A percentile compares a stretch with the other conserved stretches of the same genome.
These are phyloP conservation scores for Geoglossum cookeanum DNA, from an alignment of 2,329 filamentous ascomycete genomes.

Conservation along the genomic window DNA sequence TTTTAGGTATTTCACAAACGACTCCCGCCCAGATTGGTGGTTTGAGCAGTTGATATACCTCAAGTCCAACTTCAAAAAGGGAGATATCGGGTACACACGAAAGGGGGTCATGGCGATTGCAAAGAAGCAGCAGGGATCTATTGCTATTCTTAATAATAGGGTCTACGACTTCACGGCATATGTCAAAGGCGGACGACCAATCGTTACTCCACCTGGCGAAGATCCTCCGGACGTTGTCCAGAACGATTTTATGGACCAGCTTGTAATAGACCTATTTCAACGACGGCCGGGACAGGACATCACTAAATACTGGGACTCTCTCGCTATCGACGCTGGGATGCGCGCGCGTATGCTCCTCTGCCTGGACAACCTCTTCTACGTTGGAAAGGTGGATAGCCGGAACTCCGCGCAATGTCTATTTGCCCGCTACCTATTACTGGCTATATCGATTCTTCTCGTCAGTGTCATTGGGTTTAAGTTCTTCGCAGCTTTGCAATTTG, in stretches of 20 bases:
- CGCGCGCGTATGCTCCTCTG: slow-evolving; percentile 59
- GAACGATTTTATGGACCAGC: slow-evolving; percentile 61
- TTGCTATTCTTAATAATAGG: slow-evolving; percentile 59
- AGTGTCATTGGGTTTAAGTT: slow-evolving; percentile 89
- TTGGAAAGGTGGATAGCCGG: slow-evolving; percentile 80
- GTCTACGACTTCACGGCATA: slow-evolving; percentile 89
- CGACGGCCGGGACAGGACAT: slow-evolving; percentile 59
- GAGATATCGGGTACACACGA: slow-evolving; percentile 65
- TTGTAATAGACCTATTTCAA: slow-evolving; percentile 60
- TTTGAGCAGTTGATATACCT: slow-evolving; percentile 68
- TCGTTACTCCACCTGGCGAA: slow-evolving; percentile 37
- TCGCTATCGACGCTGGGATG: slow-evolving; percentile 37
- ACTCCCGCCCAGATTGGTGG: slow-evolving; percentile 81
- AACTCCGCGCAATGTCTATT: slow-evolving; percentile 74
- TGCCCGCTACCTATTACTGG: slow-evolving; percentile 72
- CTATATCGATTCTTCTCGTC: slow-evolving; percentile 62
- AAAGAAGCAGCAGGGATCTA: slow-evolving; percentile 34
- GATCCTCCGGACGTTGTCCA: slow-evolving; percentile 30
- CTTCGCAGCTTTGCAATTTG: slow-evolving; percentile 86
- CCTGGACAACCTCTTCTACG: slow-evolving; percentile 85
- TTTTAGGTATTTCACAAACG: slow-evolving; percentile 69
- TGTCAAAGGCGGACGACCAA: slow-evolving; percentile 49
- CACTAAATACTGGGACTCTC: slow-evolving; percentile 59
- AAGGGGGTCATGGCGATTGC: slow-evolving; percentile 57
- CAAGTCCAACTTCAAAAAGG: slow-evolving; percentile 64